A percentile compares a stretch with the other conserved stretches of the same genome.
Conservation (phyloP, 768 basidiomycete species). For the Macrolepiota dolichaula region DNA sequence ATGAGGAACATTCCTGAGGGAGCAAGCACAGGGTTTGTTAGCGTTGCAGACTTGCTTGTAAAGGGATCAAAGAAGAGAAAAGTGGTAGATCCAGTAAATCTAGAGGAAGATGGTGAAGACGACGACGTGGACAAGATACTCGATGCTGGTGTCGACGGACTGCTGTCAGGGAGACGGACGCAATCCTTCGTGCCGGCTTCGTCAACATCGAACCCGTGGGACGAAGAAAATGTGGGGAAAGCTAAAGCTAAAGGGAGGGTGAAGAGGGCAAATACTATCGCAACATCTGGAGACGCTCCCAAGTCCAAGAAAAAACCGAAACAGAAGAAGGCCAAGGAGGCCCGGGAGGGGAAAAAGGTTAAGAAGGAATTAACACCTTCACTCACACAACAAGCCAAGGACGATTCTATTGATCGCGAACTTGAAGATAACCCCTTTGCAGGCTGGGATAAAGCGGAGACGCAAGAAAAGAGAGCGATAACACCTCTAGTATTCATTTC, state of each 20-base stretch:
- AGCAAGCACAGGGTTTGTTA: conserved; percentile 71
- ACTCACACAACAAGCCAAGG: conserved; percentile 31
- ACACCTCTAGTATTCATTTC: neutral
- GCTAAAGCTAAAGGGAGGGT: conserved; percentile 33
- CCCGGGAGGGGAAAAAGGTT: conserved; percentile 24
- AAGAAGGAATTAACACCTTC: conserved; percentile 14
- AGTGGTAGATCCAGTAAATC: conserved; percentile 37
- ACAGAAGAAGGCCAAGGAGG: neutral
- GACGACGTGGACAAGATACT: conserved; percentile 71
- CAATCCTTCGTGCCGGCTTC: conserved; percentile 37
- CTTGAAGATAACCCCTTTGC: conserved; percentile 40
- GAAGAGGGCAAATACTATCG: conserved; percentile 41
- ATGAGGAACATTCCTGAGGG: conserved; percentile 70
- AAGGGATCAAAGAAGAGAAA: conserved; percentile 48
- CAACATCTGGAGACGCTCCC: neutral
- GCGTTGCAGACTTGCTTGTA: conserved; percentile 57
- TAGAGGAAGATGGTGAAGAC: conserved; percentile 54
- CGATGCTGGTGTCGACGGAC: conserved; percentile 48
- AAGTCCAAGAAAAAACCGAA: conserved; percentile 1
- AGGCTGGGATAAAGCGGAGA: neutral
- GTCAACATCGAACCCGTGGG: conserved; percentile 16
- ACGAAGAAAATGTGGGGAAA: conserved; percentile 12
- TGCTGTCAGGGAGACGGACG: conserved; percentile 41
- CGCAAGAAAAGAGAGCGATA: neutral
- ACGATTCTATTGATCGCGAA: conserved; percentile 56